phyloP scores from a whole-genome alignment of 768 basidiomycete genomes.

The Lentinula guzmanii region DNA sequence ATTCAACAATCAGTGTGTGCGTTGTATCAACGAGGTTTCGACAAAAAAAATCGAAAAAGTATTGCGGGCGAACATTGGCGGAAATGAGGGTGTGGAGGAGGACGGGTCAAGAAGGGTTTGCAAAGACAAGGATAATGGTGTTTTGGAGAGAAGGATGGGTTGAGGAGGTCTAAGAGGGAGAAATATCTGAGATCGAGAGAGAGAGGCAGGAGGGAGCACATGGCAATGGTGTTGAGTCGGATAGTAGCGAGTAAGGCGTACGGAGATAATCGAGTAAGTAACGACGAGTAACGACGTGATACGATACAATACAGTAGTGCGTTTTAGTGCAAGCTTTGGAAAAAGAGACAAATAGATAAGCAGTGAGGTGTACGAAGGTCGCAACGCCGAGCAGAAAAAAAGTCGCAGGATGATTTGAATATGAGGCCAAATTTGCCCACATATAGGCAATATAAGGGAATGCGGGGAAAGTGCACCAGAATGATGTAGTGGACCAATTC shows the following conservation, averaged over 20 bases:
- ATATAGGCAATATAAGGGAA: too few relatives aligned
- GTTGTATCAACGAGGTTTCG: background rate
- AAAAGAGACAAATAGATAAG: background rate
- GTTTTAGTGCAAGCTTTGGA: background rate
- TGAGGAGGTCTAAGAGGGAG: background rate
- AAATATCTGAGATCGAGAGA: background rate
- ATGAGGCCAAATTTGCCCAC: too few relatives aligned
- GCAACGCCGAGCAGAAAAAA: background rate
- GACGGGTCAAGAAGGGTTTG: background rate
- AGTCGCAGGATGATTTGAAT: background rate
- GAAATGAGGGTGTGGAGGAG: background rate
- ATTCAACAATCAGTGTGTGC: background rate
- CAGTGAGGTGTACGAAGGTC: background rate
- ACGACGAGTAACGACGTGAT: background rate
- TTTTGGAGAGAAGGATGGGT: background rate
- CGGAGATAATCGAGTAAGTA: background rate
- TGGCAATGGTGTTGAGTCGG: too few relatives aligned
- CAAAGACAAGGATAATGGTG: background rate
- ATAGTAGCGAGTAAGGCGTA: background rate
- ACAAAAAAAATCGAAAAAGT: background rate
- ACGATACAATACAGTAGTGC: background rate
- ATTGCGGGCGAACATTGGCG: background rate
- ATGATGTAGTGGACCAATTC: background rate
- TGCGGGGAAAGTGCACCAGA: too few relatives aligned
- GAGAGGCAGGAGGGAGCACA: background rate